Percentiles rank a stretch among this genome's conserved stretches.
Evolutionary conservation across 2,329 filamentous ascomycete genomes (phyloP).

Genomic region (Plenodomus biglobosus): DNA sequence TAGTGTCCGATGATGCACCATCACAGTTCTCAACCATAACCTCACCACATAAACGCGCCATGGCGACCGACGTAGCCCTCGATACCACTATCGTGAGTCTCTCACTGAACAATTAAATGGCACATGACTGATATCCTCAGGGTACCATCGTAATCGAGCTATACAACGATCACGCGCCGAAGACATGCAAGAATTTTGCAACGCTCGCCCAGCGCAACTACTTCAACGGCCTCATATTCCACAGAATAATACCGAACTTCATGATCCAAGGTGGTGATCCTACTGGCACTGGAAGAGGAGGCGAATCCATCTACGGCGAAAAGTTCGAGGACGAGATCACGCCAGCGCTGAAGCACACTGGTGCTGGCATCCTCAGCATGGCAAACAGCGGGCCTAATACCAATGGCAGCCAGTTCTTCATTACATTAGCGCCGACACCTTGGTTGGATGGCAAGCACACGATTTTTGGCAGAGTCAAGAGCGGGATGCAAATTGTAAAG

Average conservation of each 20-base stretch:
- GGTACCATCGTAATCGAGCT: constrained; percentile 85
- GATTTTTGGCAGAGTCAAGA: constrained; percentile 89
- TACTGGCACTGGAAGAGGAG: constrained; percentile 88
- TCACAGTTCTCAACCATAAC: constrained; percentile 20
- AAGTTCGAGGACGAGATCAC: constrained; percentile 93
- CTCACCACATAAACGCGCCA: constrained; percentile 17
- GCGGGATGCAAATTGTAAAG: constrained; percentile 79
- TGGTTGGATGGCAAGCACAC: constrained; percentile 98
- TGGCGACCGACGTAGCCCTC: constrained; percentile 69
- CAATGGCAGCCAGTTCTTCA: constrained; percentile 94
- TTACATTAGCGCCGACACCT: constrained; percentile 89
- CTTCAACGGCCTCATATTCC: constrained; percentile 84
- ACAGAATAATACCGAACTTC: constrained; percentile 93
- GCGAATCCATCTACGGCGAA: constrained; percentile 85
- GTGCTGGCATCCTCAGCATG: constrained; percentile 93
- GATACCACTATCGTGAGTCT: constrained; percentile 59
- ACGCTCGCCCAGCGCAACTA: constrained; percentile 80
- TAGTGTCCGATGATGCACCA: constrained; percentile 13
- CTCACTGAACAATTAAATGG: no score
- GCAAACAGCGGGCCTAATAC: constrained; percentile 92
- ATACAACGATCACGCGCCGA: constrained; percentile 84
- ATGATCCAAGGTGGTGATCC: constrained; percentile 97
- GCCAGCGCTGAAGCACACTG: constrained; percentile 79
- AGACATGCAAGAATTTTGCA: constrained; percentile 84
- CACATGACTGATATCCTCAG: constrained; percentile 49